Conservation (phyloP, 129 eudicot species). For the Escallonia herrerae region DNA sequence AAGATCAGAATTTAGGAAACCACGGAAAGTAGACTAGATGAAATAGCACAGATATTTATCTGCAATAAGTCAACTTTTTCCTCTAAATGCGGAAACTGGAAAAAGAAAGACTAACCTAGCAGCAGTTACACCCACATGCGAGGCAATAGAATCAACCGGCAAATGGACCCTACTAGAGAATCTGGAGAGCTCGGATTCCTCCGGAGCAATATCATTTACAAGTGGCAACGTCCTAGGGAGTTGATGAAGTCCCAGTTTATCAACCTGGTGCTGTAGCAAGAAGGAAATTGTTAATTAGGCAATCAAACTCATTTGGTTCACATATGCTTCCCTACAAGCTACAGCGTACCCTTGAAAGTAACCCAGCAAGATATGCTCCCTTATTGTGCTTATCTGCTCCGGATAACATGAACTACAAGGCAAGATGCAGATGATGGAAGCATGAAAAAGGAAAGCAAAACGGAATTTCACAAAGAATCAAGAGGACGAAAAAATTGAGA, state of each 20-base stretch:
- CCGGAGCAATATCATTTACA: conserved; percentile 26
- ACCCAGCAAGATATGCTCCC: conserved; percentile 52
- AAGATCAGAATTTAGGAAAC: no score
- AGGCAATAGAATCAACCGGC: conserved; percentile 39
- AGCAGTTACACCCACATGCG: conserved; percentile 27
- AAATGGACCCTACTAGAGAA: conserved; percentile 39
- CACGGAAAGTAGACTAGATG: no score
- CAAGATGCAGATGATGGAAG: conserved; percentile 5
- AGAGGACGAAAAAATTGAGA: background rate
- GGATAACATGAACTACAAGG: conserved; percentile 74
- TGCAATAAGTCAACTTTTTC: no score
- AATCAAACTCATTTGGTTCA: no score
- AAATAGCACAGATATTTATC: no score
- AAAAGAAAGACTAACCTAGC: conserved; percentile 42
- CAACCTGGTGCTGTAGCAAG: conserved; percentile 45
- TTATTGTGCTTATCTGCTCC: conserved; percentile 63
- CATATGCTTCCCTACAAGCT: no score
- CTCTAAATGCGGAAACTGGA: background rate
- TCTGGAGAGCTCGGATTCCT: conserved; percentile 34
- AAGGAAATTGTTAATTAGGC: background rate
- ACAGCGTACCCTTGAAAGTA: conserved; percentile 52
- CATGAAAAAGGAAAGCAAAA: conserved; percentile 6
- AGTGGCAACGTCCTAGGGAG: conserved; percentile 30
- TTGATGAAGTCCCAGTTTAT: conserved; percentile 32
- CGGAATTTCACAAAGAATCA: background rate